Percentiles rank a stretch among this genome's conserved stretches.
phyloP scores from a whole-genome alignment of 1,139 yeast genomes.

The Saccharomyces uvarum region DNA sequence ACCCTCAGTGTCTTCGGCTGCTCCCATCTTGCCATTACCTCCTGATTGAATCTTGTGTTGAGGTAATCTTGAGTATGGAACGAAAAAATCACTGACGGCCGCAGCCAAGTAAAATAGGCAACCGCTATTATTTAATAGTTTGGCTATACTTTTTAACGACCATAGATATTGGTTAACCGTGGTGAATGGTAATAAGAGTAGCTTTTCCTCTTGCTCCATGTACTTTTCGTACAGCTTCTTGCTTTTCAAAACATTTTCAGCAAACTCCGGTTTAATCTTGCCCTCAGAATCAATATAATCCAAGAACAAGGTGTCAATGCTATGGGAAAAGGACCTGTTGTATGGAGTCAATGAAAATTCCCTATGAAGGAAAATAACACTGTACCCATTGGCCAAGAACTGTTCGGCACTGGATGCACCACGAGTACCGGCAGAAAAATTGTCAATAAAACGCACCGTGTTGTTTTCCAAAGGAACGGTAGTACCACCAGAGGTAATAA shows the following conservation, averaged over 20 bases:
- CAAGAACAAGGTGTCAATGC: constrained; percentile 66
- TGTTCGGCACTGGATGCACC: constrained; percentile 96
- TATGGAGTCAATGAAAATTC: constrained; percentile 89
- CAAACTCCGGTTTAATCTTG: constrained; percentile 50
- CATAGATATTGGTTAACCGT: constrained; percentile 91
- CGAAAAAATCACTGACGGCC: constrained; percentile 92
- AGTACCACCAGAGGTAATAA: constrained; percentile 96
- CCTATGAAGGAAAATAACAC: constrained; percentile 85
- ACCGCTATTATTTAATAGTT: constrained; percentile 47
- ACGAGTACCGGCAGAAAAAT: constrained; percentile 94
- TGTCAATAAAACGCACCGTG: constrained; percentile 92
- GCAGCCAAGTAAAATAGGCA: constrained; percentile 89
- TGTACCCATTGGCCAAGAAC: constrained; percentile 75
- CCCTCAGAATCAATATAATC: constrained; percentile 65
- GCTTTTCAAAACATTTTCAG: constrained; percentile 55
- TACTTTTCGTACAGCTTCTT: constrained; percentile 59
- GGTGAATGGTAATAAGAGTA: constrained; percentile 77
- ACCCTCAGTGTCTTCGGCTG: constrained; percentile 6
- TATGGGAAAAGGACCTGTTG: constrained; percentile 79
- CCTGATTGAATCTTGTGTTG: constrained; percentile 91
- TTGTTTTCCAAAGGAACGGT: constrained; percentile 95
- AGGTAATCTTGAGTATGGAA: constrained; percentile 78
- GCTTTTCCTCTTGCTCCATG: constrained; percentile 30
- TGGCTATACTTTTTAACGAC: constrained; percentile 65
- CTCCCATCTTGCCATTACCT: constrained; percentile 32